Conservation (phyloP, 768 basidiomycete genomes). For the Termitomyces sp. region DNA sequence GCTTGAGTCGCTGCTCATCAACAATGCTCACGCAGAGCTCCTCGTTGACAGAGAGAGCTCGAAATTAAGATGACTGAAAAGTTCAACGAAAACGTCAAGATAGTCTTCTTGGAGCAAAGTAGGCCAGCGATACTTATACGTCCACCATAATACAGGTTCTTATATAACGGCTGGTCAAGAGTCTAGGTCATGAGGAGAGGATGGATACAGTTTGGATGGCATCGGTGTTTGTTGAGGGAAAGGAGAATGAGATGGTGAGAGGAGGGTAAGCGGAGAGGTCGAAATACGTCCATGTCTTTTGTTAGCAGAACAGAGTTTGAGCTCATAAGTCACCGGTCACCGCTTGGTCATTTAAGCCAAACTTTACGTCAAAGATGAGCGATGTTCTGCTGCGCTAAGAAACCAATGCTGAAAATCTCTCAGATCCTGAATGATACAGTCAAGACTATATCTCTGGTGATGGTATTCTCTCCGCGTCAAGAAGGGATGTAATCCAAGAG, state of each 20-base stretch:
- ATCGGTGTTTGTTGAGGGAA: not conserved
- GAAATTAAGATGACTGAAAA: no score
- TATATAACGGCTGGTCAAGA: not conserved
- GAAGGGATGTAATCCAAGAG: no score
- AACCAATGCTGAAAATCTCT: not conserved
- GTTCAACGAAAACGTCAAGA: no score
- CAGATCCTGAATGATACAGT: not conserved
- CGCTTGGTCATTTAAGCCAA: not conserved
- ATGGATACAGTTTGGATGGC: not conserved
- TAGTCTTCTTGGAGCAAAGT: no score
- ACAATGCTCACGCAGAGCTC: no score
- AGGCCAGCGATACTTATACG: no score
- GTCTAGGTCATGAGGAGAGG: not conserved
- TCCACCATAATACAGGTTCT: not conserved
- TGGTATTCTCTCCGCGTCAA: no score
- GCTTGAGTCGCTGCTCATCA: no score
- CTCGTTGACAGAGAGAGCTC: no score
- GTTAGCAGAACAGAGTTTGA: not conserved
- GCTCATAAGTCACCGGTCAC: no score
- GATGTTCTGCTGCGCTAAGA: not conserved
- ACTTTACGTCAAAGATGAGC: not conserved
- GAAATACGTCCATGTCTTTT: not conserved
- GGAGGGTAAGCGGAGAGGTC: not conserved
- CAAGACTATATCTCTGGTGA: not conserved
- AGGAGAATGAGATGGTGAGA: not conserved